phyloP scores from a whole-genome alignment of 78 protist genomes.

The Dictyostelium capitatum region DNA sequence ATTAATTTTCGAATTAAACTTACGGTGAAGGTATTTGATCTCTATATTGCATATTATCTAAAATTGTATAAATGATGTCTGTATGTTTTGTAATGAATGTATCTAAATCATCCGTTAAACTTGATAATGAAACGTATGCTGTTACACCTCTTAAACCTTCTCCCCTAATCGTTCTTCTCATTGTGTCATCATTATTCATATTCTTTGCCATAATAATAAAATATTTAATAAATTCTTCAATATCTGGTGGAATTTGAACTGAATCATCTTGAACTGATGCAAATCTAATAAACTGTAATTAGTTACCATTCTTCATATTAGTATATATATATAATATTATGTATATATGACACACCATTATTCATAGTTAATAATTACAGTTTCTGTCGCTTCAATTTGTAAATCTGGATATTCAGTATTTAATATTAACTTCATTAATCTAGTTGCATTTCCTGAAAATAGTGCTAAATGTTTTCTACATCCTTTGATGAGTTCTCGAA shows the following conservation, averaged over 20 bases:
- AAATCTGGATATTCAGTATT: conserved; percentile 9
- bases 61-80: conserved; percentile 49
- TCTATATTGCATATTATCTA: conserved; percentile 79
- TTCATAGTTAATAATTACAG: conserved; percentile 40
- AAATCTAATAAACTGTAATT: conserved; percentile 56
- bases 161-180: conserved; percentile 31
- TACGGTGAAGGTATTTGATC: conserved; percentile 80
- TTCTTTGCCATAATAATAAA: conserved; percentile 57
- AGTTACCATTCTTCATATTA: too few relatives aligned
- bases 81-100: conserved; percentile 42
- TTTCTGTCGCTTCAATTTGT: conserved; percentile 78
- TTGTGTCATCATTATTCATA: conserved; percentile 22
- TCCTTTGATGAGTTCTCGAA: conserved; percentile 41
- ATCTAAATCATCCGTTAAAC: conserved; percentile 58
- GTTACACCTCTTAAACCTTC: conserved; percentile 65
- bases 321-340: background rate
- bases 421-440: conserved; percentile 43
- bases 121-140: conserved; percentile 49
- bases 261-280: conserved; percentile 56
- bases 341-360: too few relatives aligned
- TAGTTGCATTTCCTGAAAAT: conserved; percentile 29
- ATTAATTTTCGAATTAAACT: background rate
- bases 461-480: conserved; percentile 44
- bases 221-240: conserved; percentile 46
- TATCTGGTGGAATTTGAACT: conserved; percentile 31